phyloP scores from a whole-genome alignment of 2,329 filamentous ascomycete species.

The Thelonectria blattea region DNA sequence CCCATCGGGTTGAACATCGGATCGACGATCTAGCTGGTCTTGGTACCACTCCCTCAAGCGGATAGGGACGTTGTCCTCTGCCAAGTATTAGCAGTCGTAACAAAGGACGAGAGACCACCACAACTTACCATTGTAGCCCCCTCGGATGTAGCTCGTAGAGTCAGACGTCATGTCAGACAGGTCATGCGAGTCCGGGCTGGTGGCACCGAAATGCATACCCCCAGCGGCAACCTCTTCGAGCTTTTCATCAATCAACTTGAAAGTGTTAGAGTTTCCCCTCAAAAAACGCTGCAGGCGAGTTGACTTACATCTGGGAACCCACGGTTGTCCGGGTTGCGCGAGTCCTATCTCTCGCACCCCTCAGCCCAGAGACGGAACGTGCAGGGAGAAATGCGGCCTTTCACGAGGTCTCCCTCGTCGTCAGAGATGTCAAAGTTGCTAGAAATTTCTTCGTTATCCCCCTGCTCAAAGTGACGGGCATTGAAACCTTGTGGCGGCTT shows the following conservation, averaged over 20 bases:
- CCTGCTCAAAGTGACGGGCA: not conserved
- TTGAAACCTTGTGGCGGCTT: not conserved
- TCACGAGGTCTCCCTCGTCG: slow-evolving; percentile 47
- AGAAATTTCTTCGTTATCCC: not conserved
- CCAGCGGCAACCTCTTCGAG: slow-evolving; percentile 1
- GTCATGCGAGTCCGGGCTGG: not conserved
- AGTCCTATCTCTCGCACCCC: slow-evolving; percentile 43
- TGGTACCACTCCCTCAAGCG: slow-evolving; percentile 17
- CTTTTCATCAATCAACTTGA: slow-evolving; percentile 4
- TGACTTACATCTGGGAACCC: slow-evolving; percentile 16
- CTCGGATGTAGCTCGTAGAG: not conserved
- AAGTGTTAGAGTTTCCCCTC: not conserved
- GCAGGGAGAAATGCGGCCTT: slow-evolving; percentile 48
- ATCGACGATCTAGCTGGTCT: not conserved
- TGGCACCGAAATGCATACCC: not conserved
- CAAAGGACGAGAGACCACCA: not conserved
- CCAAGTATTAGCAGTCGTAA: not conserved
- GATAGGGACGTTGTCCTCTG: slow-evolving; percentile 4
- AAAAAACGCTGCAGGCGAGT: not conserved
- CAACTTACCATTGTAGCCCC: slow-evolving; percentile 8
- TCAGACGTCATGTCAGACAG: not conserved
- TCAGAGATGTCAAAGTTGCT: slow-evolving; percentile 43
- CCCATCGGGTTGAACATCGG: not conserved
- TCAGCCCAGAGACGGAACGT: slow-evolving; percentile 49
- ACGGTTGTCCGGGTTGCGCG: slow-evolving; percentile 6